These are phyloP conservation scores for Diaporthe nobilis DNA, from an alignment of 2,329 filamentous ascomycete genomes.

Conservation along the genomic window DNA sequence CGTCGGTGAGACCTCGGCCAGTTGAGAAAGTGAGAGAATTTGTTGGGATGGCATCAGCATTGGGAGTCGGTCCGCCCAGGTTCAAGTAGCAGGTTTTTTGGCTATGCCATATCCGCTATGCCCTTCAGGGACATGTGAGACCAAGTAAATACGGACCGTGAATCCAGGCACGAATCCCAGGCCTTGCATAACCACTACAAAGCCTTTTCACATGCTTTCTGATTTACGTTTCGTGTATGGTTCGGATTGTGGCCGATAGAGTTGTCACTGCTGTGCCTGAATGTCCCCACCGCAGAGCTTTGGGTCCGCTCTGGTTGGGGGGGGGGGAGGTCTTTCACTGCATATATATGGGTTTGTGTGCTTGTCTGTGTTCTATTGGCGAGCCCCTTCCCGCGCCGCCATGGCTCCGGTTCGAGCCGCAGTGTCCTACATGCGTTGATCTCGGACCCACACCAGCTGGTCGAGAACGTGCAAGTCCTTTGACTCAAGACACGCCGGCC, in stretches of 20 bases:
- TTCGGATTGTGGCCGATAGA: conserved; percentile 39
- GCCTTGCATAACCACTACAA: conserved; percentile 30
- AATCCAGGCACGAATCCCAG: conserved; percentile 28
- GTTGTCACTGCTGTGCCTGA: conserved; percentile 19
- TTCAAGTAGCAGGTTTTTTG: conserved; percentile 2
- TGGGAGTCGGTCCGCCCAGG: conserved; percentile 19
- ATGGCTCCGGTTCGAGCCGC: conserved; percentile 33
- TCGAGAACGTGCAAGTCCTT: conserved; percentile 21
- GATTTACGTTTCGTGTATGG: conserved; percentile 4
- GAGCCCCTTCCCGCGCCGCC: conserved; percentile 9
- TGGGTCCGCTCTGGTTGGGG: conserved; percentile 7
- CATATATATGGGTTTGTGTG: neutral
- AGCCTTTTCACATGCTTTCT: conserved; percentile 30
- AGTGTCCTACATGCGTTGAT: conserved; percentile 27
- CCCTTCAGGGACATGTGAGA: conserved; percentile 16
- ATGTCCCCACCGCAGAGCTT: conserved; percentile 21
- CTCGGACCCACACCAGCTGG: conserved; percentile 23
- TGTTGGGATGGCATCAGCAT: conserved; percentile 26
- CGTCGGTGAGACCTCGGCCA: conserved; percentile 42
- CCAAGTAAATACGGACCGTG: neutral
- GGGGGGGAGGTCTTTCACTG: conserved; percentile 5
- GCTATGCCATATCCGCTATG: conserved; percentile 14
- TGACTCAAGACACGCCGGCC: conserved; percentile 18
- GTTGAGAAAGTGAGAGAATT: conserved; percentile 14
- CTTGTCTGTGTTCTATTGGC: conserved; percentile 4